Evolutionary conservation across 495 filamentous ascomycete genomes (phyloP), one percentile per base, ranked within the genome.

Genomic region (Physcia stellaris): DNA sequence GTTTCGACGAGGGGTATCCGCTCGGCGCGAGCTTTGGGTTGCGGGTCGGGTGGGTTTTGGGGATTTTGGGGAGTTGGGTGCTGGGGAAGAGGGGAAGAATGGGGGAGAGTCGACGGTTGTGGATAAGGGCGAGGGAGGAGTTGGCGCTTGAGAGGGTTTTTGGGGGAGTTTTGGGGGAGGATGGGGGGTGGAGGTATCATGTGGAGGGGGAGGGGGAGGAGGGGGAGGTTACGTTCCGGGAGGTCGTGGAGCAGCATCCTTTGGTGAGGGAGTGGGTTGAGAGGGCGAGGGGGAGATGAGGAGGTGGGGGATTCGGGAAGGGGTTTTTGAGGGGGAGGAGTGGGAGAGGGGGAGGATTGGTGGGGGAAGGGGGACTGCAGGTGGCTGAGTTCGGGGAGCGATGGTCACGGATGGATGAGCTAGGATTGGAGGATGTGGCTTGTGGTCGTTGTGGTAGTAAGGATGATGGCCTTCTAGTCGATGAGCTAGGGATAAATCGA

Each of bases 1-100:
- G 90, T 5, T 95, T 96, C 52, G 90, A 96, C 54, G 80, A 86
- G 39, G 87, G 86, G 0, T 96, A 81, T 43, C 55, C 66, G 1
- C 64, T 94, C 2, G 90, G 88, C 23, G 86, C 83, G 2, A 67
- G 74, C 19, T 56, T 94, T 21, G 88, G 88, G 2, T 60, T 79
- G 48, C 64, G 68, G 1, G 78, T 74, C 0, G 86, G 86, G 0
- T 73, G 68, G 22, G 51, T 86, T 12, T 54, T 90, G 4, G 86
- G 86, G 1, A 59, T 79, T 6, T 43, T 92, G 15, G 80, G 88
- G 51, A 82, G 79, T 48, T 52, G 46, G 52, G 7, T 28, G 26
- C 13, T 28, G 26, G 26, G 13, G 26, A 13, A 7, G 26, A 13
- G 30, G 23, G 11, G 17, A 37, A 24, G 12, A 39, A 26, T 38